Conservation (phyloP, 306 rosid species). For the Castanospermum australe region DNA sequence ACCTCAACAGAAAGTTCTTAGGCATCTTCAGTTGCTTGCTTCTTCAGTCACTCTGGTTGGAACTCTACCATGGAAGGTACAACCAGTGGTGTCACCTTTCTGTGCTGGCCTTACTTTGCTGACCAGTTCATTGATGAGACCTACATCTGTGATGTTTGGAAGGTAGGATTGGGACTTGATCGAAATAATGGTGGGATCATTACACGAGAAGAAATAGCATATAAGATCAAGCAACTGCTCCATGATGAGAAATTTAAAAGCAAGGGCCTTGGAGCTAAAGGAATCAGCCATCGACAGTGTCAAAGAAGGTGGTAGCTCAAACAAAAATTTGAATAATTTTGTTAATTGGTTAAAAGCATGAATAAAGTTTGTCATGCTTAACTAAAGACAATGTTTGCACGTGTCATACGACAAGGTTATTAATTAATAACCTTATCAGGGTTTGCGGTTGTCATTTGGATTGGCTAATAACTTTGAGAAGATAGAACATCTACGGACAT, state of each 20-base stretch:
- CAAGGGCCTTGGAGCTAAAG: conserved; percentile 7
- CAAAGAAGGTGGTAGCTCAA: conserved; percentile 23
- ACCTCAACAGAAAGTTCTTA: conserved; percentile 26
- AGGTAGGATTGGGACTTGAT: conserved; percentile 13
- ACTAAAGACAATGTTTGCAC: not conserved
- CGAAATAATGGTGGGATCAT: not conserved
- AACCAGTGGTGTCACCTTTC: conserved; percentile 23
- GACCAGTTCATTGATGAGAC: conserved; percentile 19
- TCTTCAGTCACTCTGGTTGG: conserved; percentile 41
- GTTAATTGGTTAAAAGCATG: conserved; percentile 28
- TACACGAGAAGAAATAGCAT: not conserved
- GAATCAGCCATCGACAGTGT: not conserved
- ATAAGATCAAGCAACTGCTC: conserved; percentile 7
- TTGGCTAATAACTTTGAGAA: no score
- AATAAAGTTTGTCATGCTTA: not conserved
- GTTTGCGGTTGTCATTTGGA: no score
- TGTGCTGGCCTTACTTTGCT: conserved; percentile 38
- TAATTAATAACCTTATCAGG: no score
- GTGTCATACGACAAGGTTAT: not conserved
- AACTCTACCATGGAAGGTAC: conserved; percentile 37
- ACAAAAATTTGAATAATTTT: conserved; percentile 13
- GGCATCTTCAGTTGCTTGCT: conserved; percentile 33
- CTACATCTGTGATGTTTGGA: conserved; percentile 36
- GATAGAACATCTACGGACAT: no score
- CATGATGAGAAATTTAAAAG: not conserved